Base-by-base conservation (phyloP, 1,139 yeast species). In the Taphrina betulina region DNA sequence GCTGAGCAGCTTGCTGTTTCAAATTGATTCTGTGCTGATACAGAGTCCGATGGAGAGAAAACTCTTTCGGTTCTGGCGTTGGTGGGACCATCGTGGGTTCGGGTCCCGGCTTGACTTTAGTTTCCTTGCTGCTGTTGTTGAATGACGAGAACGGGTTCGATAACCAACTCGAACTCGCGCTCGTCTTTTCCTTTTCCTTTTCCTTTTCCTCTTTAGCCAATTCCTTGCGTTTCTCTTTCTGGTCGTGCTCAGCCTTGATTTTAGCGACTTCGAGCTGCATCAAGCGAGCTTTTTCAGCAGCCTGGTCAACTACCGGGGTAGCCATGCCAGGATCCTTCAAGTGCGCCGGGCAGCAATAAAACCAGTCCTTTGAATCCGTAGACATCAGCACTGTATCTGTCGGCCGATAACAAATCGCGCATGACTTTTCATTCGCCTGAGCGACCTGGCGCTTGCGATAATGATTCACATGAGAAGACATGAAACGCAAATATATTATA, bases 281-380 rank as follows among this genome's bases (percentile, higher is more conserved):
- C 57, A 75, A 75, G 17, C 78, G 60, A 1, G 66, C 69, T 19
- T 69, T 69, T 56, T 76, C 71, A 72, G 67, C n/a, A n/a, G n/a
- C n/a, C n/a, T n/a, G n/a, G n/a, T n/a, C n/a, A n/a, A n/a, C 71
- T 1, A 76, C 64, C 0, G 85, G 80, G 1, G 69, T 68, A 2
- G 85, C 88, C 68, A 85, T 85, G n/a, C 76, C 73, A 1, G 74
- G 68, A 64, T 85, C 94, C 16, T 68, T 69, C 45, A 85, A 68
- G 68, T 85, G 95, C n/a, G 73, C 63, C 23, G 75, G 78, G 66
- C 95, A 86, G 1, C 79, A 74, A 66, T 83, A 85, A 66, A 86
- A 82, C 73, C 81, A 84, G 66, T 85, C 92, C 2, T 74, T 71
- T 63, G 75, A 64, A 58, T 71, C 76, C 19, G 66, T 69, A 1